Conservation (phyloP, 306 rosid species). For the Prunus armeniaca region DNA sequence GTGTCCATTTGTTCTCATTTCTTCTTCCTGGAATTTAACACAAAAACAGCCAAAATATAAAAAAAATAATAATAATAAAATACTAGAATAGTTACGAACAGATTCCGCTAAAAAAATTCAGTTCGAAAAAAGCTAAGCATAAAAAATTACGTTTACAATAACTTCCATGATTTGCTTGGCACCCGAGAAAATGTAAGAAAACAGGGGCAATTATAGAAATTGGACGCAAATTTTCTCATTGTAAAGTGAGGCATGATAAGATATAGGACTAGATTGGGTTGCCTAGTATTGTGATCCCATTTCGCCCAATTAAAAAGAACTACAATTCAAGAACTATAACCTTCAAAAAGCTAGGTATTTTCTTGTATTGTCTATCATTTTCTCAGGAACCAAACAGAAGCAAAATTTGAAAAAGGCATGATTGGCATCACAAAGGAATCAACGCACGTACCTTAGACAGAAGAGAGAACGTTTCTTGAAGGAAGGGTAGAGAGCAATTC, state of each 20-base stretch:
- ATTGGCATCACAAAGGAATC: neutral
- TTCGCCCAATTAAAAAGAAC: neutral
- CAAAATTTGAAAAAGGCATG: neutral
- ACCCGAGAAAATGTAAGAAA: neutral
- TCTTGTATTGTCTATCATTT: neutral
- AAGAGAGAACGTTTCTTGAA: neutral
- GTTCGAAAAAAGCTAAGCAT: neutral
- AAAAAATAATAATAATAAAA: neutral
- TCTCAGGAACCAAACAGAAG: neutral
- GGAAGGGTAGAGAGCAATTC: neutral
- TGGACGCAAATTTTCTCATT: neutral
- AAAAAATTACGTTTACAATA: neutral
- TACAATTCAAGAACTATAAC: neutral
- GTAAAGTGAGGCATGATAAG: no score
- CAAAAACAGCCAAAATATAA: neutral
- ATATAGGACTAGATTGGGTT: neutral
- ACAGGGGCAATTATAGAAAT: neutral
- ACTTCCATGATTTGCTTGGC: neutral
- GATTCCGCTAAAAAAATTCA: neutral
- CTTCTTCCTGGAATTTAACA: constrained; percentile 17
- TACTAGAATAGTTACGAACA: neutral
- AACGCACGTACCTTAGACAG: neutral
- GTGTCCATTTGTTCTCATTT: neutral
- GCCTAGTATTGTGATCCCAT: neutral
- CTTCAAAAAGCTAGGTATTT: neutral